Evolutionary conservation across 208 protist genomes (phyloP), one percentile per base, ranked within the genome.

Genomic region (Strigomonas culicis): DNA sequence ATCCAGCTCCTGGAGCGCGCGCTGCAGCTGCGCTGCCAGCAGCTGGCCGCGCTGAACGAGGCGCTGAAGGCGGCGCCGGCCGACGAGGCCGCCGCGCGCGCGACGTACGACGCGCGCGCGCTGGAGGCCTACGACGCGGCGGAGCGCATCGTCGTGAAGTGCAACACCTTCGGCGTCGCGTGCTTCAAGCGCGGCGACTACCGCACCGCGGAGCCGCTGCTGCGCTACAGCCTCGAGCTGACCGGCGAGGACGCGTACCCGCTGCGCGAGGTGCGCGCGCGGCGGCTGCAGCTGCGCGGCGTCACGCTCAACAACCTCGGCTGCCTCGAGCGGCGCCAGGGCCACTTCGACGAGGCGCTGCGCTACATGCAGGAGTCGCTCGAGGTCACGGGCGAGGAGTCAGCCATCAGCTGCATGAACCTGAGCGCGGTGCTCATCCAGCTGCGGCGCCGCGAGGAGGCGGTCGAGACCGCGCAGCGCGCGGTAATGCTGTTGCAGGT

Each of bases 301-400:
- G 80, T 90, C 21, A 95, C 89, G 27, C 70, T 92, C 31, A 97
- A 95, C 68, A 97, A 97, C 76, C 74, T 92, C 58, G 92, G 92
- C 32, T 95, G 87, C 67, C 83, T 95, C 70, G 84, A 97, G 75
- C 82, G 88, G 17, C 86, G 78, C 44, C 84, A 87, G n/a, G 89
- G 89, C 0, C 85, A 89, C 61, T 93, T 91, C 65, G 69, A 70
- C 10, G 75, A 82, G 30, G 87, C 92, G 8, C 73, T 94, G 17
- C 41, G 70, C 34, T 88, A 86, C 68, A 84, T 97, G 74, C 69
- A 88, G 66, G 65, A 79, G 24, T 93, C 86, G 11, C 86, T 94
- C 84, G 65, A 83, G 43, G 75, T 77, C 62, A 88, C 89, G 2
- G 80, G 80, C 1, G 66, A 82, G 51, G 80, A 93, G 68, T 92